Percentiles rank a stretch among this genome's conserved stretches.
Conservation (phyloP, 108 stramenopile genomes). For the Epithemia pelagica region DNA sequence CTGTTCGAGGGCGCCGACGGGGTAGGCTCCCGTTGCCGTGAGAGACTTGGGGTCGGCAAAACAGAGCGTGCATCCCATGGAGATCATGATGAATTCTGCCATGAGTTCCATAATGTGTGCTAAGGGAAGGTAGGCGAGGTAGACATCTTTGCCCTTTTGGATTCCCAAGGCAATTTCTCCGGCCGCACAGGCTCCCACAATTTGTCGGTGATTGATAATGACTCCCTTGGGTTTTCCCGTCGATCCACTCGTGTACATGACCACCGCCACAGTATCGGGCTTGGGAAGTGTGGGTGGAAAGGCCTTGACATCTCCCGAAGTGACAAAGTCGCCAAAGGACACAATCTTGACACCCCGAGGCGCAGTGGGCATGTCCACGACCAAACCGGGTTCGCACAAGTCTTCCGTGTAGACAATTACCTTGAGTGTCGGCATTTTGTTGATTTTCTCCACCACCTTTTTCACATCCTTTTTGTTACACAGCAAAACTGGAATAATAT, state of each 20-base stretch:
- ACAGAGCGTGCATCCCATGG: slow-evolving; percentile 57
- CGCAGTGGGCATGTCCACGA: slow-evolving; percentile 41
- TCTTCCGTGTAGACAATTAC: slow-evolving; percentile 80
- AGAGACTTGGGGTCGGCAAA: slow-evolving; percentile 84
- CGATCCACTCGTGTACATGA: slow-evolving; percentile 86
- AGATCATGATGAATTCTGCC: slow-evolving; percentile 63
- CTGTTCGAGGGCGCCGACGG: slow-evolving; percentile 78
- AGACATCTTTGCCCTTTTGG: slow-evolving; percentile 33
- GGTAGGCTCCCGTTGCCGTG: slow-evolving; percentile 75
- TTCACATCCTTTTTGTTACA: slow-evolving; percentile 79
- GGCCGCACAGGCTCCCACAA: slow-evolving; percentile 58
- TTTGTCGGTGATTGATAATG: slow-evolving; percentile 79
- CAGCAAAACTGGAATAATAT: slow-evolving; percentile 69
- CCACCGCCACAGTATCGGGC: slow-evolving; percentile 77
- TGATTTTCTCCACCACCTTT: slow-evolving; percentile 33
- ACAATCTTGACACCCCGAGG: slow-evolving; percentile 44
- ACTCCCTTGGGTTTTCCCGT: slow-evolving; percentile 96
- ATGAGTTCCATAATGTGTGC: slow-evolving; percentile 90
- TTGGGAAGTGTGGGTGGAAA: slow-evolving; percentile 67
- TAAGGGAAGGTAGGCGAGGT: slow-evolving; percentile 64
- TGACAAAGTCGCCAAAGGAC: slow-evolving; percentile 76
- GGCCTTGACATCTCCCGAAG: slow-evolving; percentile 53
- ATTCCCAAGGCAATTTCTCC: slow-evolving; percentile 25
- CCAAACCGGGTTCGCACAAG: slow-evolving; percentile 48
- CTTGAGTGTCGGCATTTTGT: slow-evolving; percentile 74